Evolutionary conservation across 1,139 yeast species (phyloP).

Genomic region (Kluyveromyces sp.): DNA sequence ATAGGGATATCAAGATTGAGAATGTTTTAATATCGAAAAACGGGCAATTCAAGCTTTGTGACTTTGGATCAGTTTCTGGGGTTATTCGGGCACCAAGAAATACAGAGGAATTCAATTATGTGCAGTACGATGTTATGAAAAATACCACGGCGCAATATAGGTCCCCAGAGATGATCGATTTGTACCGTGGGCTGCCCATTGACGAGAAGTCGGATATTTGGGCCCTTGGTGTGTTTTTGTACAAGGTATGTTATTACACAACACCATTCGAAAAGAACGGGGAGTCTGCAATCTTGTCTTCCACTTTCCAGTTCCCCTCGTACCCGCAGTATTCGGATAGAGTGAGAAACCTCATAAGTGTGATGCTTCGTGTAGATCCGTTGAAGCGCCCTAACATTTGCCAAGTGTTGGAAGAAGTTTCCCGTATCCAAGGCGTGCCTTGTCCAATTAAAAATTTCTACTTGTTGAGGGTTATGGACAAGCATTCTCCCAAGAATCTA

Average conservation of each 20-base stretch:
- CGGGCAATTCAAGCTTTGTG: slow-evolving; percentile 58
- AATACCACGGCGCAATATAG: slow-evolving; percentile 82
- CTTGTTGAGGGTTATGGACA: slow-evolving; percentile 17
- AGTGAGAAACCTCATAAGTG: slow-evolving; percentile 50
- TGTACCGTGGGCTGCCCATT: slow-evolving; percentile 56
- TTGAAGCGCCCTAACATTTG: slow-evolving; percentile 63
- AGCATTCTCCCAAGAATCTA: neutral
- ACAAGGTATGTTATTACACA: slow-evolving; percentile 69
- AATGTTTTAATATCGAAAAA: slow-evolving; percentile 58
- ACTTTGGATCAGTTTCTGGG: slow-evolving; percentile 66
- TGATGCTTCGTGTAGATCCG: slow-evolving; percentile 63
- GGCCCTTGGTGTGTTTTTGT: slow-evolving; percentile 76
- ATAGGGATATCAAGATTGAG: slow-evolving; percentile 73
- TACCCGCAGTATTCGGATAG: slow-evolving; percentile 41
- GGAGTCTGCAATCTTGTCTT: slow-evolving; percentile 64
- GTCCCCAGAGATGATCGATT: slow-evolving; percentile 76
- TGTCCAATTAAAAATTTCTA: slow-evolving; percentile 39
- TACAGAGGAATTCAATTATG: slow-evolving; percentile 50
- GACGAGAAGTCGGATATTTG: slow-evolving; percentile 76
- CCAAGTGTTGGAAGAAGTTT: slow-evolving; percentile 60
- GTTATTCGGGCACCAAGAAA: slow-evolving; percentile 58
- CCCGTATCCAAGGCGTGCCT: slow-evolving; percentile 47
- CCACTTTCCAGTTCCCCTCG: slow-evolving; percentile 52
- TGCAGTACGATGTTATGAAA: slow-evolving; percentile 60
- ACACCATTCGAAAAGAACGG: slow-evolving; percentile 76